Evolutionary conservation across 176 grass and related monocot species (phyloP).

Genomic region (Paspalum notatum): DNA sequence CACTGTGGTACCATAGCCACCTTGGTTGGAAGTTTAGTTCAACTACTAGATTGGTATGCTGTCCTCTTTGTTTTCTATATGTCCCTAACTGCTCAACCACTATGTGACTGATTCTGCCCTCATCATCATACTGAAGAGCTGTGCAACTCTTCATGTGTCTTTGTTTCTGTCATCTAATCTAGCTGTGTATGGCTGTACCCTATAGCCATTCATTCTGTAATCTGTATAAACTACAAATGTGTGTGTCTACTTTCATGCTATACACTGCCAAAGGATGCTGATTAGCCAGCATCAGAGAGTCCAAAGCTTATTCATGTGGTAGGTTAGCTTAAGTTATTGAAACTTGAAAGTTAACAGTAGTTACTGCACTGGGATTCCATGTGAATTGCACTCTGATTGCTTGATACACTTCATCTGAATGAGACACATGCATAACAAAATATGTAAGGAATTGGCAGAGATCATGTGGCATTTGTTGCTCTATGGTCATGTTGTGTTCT

Average conservation of each 20-base stretch:
- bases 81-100: constrained; percentile 33
- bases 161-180: constrained; percentile 12
- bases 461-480: background rate
- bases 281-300: background rate
- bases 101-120: background rate
- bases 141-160: constrained; percentile 24
- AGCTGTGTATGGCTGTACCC: background rate
- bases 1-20: constrained; percentile 1
- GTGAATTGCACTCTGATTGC: background rate
- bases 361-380: constrained; percentile 1
- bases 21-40: constrained; percentile 17
- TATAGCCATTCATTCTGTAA: background rate
- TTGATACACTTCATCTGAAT: background rate
- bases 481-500: background rate
- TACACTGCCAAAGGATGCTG: background rate
- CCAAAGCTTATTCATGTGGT: background rate
- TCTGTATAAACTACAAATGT: background rate
- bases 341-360: background rate
- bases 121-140: background rate
- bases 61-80: constrained; percentile 31
- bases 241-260: background rate
- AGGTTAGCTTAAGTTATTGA: background rate
- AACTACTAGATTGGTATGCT: constrained; percentile 25
- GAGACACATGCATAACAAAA: background rate
- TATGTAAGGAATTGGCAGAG: background rate